Base-by-base conservation (phyloP, 108 stramenopile genomes). In the Cyclostephanos invisitatus region DNA sequence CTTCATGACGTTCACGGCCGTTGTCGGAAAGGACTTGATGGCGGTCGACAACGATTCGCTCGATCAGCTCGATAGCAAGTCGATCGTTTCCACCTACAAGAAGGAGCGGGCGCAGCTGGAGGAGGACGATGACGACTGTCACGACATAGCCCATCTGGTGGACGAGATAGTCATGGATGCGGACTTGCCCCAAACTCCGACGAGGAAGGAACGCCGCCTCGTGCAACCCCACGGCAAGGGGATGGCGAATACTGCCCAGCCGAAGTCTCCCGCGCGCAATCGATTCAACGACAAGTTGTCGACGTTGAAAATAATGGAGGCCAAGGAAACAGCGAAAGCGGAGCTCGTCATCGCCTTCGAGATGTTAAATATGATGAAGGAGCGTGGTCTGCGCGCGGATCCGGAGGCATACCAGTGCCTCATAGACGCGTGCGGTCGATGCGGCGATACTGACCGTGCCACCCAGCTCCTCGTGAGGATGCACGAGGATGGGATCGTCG, bases 401-500 rank as follows among this genome's bases (percentile, higher is more conserved):
- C 89, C 92, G 10, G 89, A 87, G 57, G 89, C 92, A 0, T 93
- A 88, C 63, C 87, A 93, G 60, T 87, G 86, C 49, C 66, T 93
- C 24, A 89, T 93, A 81, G 89, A 93, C 67, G 92, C 92, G 10
- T 93, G 92, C 60, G 92, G 92, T 21, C 77, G 92, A 48, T 89
- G 89, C 46, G 92, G 92, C 24, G 92, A 93, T 47, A 93, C 92
- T 4, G 88, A 89, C 64, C 72, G 92, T 51, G 92, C 89, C 9
- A 87, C 88, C 10, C 81, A 93, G 44, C 68, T 93, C 32, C 76
- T 93, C 3, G 75, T 82, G 24, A 79, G 84, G 38, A 93, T 93
- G 92, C 92, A 93, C 73, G 87, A 89, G 64, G 92, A 93, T 79
- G 92, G 92, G 11, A 90, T 93, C 75, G 92, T 90, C 20, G 92